A percentile compares a stretch with the other conserved stretches of the same genome.
These are phyloP conservation scores for Corynascus novoguineensis DNA, from an alignment of 495 filamentous ascomycete genomes.

Conservation along the genomic window DNA sequence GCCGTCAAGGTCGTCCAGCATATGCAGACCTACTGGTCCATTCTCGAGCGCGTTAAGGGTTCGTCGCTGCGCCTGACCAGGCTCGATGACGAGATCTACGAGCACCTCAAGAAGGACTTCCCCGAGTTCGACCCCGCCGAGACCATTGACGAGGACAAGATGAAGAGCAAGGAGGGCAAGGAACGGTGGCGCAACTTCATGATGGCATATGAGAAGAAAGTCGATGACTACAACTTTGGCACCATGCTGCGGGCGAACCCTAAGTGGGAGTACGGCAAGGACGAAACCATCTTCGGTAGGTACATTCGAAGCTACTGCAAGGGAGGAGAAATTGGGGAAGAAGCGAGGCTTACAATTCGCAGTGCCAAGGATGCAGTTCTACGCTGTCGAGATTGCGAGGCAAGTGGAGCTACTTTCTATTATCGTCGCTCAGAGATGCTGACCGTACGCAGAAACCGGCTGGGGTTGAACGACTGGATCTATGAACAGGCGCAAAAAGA, in stretches of 20 bases:
- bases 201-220: constrained; percentile 84
- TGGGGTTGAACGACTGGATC: constrained; percentile 93
- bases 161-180: constrained; percentile 98
- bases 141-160: constrained; percentile 81
- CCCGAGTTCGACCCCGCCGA: constrained; percentile 81
- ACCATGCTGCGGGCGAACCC: constrained; percentile 79
- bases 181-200: constrained; percentile 94
- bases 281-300: constrained; percentile 86
- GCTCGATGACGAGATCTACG: constrained; percentile 89
- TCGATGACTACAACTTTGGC: constrained; percentile 96
- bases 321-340: no score
- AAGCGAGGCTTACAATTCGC: constrained; percentile 16
- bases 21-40: constrained; percentile 92
- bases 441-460: constrained; percentile 73
- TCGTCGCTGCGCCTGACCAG: constrained; percentile 84
- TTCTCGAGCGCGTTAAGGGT: constrained; percentile 83
- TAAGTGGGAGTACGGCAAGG: constrained; percentile 75
- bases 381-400: constrained; percentile 92
- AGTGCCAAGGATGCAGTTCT: constrained; percentile 95
- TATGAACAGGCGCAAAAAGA: constrained; percentile 61
- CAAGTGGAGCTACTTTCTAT: constrained; percentile 28
- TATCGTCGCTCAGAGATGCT: constrained; percentile 52
- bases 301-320: neutral
- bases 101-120: constrained; percentile 78
- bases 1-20: constrained; percentile 97